These are phyloP conservation scores for Bryoerythrophyllum caledonicum DNA, from an alignment of 225 moss, liverwort and hornwort genomes.

Conservation along the genomic window DNA sequence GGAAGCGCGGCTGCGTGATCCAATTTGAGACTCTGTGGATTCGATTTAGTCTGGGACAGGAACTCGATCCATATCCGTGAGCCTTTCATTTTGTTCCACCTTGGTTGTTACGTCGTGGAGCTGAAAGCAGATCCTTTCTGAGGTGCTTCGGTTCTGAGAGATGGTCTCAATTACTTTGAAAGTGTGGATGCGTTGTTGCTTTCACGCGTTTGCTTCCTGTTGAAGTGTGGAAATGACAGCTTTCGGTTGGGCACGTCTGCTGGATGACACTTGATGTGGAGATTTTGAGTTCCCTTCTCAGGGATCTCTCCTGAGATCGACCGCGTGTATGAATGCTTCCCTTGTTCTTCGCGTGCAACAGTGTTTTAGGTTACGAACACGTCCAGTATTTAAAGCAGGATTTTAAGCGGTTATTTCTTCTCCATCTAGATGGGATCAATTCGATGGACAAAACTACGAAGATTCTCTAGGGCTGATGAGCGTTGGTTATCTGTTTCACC, in stretches of 20 bases:
- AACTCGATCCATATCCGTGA: constrained; percentile 22
- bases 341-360: neutral
- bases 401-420: neutral
- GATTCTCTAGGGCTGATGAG: constrained; percentile 1
- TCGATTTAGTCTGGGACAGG: neutral
- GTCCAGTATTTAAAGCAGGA: constrained; percentile 5
- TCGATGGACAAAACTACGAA: neutral
- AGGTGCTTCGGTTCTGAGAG: neutral
- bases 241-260: neutral
- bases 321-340: neutral
- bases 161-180: neutral
- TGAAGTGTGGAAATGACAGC: neutral
- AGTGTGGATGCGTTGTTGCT: neutral
- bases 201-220: neutral
- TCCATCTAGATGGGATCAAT: neutral
- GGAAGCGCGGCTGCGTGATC: neutral
- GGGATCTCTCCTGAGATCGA: constrained; percentile 6
- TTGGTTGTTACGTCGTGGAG: neutral
- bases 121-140: constrained; percentile 10
- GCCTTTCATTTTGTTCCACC: neutral
- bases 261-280: neutral
- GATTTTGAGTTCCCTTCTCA: constrained; percentile 3
- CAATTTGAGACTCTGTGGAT: no score
- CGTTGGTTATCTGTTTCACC: neutral
- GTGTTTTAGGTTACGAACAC: constrained; percentile 15